phyloP scores from a whole-genome alignment of 2,329 filamentous ascomycete genomes.

The Mariannaea elegans region DNA sequence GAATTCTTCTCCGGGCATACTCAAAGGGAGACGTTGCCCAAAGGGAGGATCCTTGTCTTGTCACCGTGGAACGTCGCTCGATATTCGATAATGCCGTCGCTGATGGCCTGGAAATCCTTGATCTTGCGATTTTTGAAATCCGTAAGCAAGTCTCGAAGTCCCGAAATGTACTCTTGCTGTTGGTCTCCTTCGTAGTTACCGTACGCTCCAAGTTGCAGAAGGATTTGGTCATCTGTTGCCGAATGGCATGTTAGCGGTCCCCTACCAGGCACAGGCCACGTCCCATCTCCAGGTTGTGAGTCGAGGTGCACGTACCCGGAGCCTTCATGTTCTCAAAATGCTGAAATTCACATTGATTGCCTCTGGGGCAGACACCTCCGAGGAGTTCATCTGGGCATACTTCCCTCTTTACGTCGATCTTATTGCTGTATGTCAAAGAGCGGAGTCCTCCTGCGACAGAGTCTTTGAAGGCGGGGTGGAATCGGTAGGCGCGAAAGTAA shows the following conservation, averaged over 20 bases:
- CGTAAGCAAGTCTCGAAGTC: constrained; percentile 68
- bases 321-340: constrained; percentile 69
- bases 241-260: constrained; percentile 57
- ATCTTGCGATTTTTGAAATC: constrained; percentile 67
- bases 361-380: constrained; percentile 74
- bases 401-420: constrained; percentile 78
- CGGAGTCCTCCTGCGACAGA: constrained; percentile 79
- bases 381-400: constrained; percentile 81
- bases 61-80: constrained; percentile 72
- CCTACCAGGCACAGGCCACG: constrained; percentile 42
- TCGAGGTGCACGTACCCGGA: constrained; percentile 47
- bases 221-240: constrained; percentile 74
- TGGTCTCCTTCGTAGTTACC: constrained; percentile 71
- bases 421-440: constrained; percentile 93
- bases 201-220: constrained; percentile 74
- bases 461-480: constrained; percentile 79
- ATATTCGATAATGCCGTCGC: constrained; percentile 72
- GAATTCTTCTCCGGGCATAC: not conserved
- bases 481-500: constrained; percentile 88
- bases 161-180: constrained; percentile 68
- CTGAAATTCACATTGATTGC: constrained; percentile 76
- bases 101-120: constrained; percentile 73
- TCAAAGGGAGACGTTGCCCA: constrained; percentile 58
- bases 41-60: constrained; percentile 67
- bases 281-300: constrained; percentile 28